phyloP scores from a whole-genome alignment of 2,329 filamentous ascomycete species.

The Fusarium anguioides region DNA sequence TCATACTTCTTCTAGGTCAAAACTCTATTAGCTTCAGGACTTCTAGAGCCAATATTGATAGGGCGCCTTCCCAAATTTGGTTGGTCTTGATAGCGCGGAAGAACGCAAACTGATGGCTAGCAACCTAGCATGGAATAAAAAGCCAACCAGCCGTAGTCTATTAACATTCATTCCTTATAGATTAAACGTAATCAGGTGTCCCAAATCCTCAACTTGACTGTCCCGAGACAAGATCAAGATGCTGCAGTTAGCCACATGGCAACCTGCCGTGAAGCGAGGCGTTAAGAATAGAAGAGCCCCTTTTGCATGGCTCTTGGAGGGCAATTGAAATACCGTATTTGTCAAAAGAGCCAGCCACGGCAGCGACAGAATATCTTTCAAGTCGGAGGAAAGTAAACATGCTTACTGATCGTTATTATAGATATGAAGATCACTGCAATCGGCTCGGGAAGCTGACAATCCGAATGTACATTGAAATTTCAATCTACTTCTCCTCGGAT shows the following conservation, averaged over 20 bases:
- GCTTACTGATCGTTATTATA: too few relatives aligned
- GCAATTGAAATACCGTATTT: neutral
- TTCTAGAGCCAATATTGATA: neutral
- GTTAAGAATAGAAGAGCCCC: neutral
- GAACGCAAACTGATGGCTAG: too few relatives aligned
- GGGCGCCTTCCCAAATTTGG: neutral
- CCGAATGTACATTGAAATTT: too few relatives aligned
- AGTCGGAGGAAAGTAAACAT: too few relatives aligned
- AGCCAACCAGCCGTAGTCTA: too few relatives aligned
- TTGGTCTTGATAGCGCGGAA: neutral
- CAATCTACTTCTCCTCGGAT: too few relatives aligned
- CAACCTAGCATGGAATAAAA: too few relatives aligned
- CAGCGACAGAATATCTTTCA: too few relatives aligned
- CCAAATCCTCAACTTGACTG: neutral
- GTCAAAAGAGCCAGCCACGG: too few relatives aligned
- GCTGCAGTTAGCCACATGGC: neutral
- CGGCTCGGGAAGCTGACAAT: too few relatives aligned
- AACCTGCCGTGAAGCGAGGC: neutral
- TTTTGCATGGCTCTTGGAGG: neutral
- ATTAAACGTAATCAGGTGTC: neutral
- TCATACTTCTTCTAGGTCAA: rapidly evolving
- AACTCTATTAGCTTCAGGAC: rapidly evolving
- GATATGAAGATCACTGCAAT: too few relatives aligned
- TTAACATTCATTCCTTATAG: neutral
- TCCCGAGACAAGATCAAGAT: neutral